phyloP scores from a whole-genome alignment of 495 filamentous ascomycete genomes.

The Apodospora peruviana region DNA sequence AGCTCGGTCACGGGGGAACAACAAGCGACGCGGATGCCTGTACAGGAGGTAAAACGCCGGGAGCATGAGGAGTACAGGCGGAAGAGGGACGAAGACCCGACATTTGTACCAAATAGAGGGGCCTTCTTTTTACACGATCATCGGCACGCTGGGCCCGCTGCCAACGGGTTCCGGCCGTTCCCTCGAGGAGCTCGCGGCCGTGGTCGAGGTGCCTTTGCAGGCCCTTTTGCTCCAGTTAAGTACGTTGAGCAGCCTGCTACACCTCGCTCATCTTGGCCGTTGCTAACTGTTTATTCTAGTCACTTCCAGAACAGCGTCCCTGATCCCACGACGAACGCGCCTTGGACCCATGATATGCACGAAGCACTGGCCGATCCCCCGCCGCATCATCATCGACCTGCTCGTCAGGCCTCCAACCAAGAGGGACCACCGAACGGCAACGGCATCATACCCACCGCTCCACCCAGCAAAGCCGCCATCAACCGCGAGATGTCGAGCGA shows the following conservation, averaged over 20 bases:
- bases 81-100: constrained; percentile 81
- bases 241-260: constrained; percentile 31
- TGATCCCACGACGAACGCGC: constrained; percentile 59
- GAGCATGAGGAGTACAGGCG: constrained; percentile 89
- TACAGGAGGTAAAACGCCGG: constrained; percentile 64
- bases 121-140: constrained; percentile 98
- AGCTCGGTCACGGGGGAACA: constrained; percentile 20
- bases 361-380: constrained; percentile 60
- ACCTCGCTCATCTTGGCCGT: not conserved
- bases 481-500: constrained; percentile 57
- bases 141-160: constrained; percentile 64
- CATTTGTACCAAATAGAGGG: constrained; percentile 91
- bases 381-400: constrained; percentile 23
- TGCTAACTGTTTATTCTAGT: constrained; percentile 34
- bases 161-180: constrained; percentile 72
- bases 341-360: constrained; percentile 95
- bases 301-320: constrained; percentile 40
- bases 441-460: constrained; percentile 39
- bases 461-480: constrained; percentile 34
- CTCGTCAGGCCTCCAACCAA: constrained; percentile 28
- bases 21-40: constrained; percentile 37
- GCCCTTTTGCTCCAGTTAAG: constrained; percentile 54
- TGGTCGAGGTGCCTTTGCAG: constrained; percentile 44
- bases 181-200: constrained; percentile 50
- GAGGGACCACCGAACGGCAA: constrained; percentile 41